Conservation (phyloP, 2,329 filamentous ascomycete species). For the Pseudocercospora pini-densiflorae region DNA sequence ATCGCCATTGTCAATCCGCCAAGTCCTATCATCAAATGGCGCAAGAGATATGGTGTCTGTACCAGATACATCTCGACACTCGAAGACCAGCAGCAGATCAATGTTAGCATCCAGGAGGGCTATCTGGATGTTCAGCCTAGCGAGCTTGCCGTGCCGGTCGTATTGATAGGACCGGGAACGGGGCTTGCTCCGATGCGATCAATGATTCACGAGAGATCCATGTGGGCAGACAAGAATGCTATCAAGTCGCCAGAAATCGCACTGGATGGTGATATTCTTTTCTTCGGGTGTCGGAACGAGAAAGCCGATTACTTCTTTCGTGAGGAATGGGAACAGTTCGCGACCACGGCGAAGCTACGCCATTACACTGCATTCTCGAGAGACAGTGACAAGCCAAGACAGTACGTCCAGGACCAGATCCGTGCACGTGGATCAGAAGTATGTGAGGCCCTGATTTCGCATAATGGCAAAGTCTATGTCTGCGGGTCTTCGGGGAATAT, state of each 20-base stretch:
- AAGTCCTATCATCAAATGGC: constrained; percentile 81
- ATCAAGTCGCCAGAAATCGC: constrained; percentile 11
- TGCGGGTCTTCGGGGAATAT: constrained; percentile 70
- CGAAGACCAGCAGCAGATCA: constrained; percentile 60
- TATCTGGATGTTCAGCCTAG: constrained; percentile 54
- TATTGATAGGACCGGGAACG: constrained; percentile 84
- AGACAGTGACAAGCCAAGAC: constrained; percentile 65
- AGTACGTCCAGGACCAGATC: constrained; percentile 71
- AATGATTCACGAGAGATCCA: constrained; percentile 72
- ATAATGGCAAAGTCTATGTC: constrained; percentile 60
- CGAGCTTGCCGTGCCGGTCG: constrained; percentile 62
- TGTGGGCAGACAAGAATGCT: constrained; percentile 40
- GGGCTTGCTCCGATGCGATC: constrained; percentile 84
- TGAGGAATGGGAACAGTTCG: constrained; percentile 69
- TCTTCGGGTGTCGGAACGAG: constrained; percentile 83
- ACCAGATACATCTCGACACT: constrained; percentile 81
- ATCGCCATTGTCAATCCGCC: constrained; percentile 44
- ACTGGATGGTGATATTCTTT: constrained; percentile 58
- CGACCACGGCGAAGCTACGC: constrained; percentile 50
- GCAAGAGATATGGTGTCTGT: constrained; percentile 85
- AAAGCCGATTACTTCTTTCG: constrained; percentile 80
- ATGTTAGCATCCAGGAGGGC: constrained; percentile 61
- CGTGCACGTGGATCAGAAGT: constrained; percentile 56
- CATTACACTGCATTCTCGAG: constrained; percentile 72
- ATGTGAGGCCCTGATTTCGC: constrained; percentile 56